phyloP scores from a whole-genome alignment of 805 yeast species.

The Pichia occidentalis region DNA sequence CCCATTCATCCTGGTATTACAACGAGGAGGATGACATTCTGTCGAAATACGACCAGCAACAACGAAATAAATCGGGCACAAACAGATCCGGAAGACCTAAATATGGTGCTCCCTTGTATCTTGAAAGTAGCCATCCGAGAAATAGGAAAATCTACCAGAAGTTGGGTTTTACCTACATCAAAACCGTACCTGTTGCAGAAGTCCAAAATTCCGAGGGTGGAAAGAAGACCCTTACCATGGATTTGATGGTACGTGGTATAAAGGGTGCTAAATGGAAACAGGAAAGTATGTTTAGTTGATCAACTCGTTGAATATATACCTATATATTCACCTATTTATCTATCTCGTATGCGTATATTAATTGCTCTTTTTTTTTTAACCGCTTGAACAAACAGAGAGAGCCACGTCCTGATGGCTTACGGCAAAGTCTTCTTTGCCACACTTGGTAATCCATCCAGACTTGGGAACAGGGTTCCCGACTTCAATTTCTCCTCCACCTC shows the following conservation, averaged over 20 bases:
- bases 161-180: constrained; percentile 41
- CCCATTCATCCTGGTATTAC: constrained; percentile 32
- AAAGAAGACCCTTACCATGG: constrained; percentile 28
- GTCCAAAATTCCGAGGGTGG: constrained; percentile 24
- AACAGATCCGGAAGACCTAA: constrained; percentile 24
- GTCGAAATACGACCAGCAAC: constrained; percentile 28
- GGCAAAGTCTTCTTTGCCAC: constrained; percentile 3
- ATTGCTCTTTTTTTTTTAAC: constrained; percentile 1
- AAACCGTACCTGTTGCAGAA: constrained; percentile 31
- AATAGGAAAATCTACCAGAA: constrained; percentile 48
- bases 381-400: not conserved
- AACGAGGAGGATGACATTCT: constrained; percentile 31
- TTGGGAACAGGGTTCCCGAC: constrained; percentile 37
- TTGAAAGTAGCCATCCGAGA: constrained; percentile 51
- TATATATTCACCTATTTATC: too few species aligned
- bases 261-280: constrained; percentile 31
- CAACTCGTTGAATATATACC: not conserved
- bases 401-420: too few species aligned
- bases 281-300: constrained; percentile 12
- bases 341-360: too few species aligned
- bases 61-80: constrained; percentile 19
- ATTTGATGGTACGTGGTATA: constrained; percentile 34
- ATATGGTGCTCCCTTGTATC: constrained; percentile 36
- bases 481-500: constrained; percentile 29
- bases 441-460: constrained; percentile 21